Conservation (phyloP, 257 asterid species). For the Eustoma russellianum region DNA sequence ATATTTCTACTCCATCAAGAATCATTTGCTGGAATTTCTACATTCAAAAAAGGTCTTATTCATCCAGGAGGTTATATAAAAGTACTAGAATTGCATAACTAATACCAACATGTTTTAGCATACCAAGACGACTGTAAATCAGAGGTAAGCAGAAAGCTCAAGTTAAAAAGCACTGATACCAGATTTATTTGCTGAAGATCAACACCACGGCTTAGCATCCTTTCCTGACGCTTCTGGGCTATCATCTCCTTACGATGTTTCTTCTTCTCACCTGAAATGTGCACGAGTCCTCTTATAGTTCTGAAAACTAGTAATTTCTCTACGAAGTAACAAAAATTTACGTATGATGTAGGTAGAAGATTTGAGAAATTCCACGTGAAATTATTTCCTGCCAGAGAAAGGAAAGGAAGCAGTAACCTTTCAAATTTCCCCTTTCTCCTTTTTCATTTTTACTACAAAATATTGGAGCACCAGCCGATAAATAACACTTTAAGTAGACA, state of each 20-base stretch:
- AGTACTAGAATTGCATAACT: background rate
- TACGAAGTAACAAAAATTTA: background rate
- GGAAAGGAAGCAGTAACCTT: background rate
- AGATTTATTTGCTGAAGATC: conserved; percentile 78
- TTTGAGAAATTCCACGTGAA: background rate
- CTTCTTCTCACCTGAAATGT: conserved; percentile 74
- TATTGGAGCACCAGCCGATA: no score
- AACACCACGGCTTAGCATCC: conserved; percentile 78
- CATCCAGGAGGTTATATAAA: conserved; percentile 3
- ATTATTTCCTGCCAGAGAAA: background rate
- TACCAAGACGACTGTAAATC: no score
- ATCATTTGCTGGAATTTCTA: conserved; percentile 78
- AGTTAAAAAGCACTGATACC: conserved; percentile 19
- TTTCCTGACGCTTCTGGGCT: conserved; percentile 72
- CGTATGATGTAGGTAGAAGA: background rate
- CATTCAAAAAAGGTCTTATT: conserved; percentile 16
- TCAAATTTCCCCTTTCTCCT: no score
- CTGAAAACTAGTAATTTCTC: conserved; percentile 12
- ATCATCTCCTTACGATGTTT: conserved; percentile 73
- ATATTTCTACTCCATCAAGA: conserved; percentile 63
- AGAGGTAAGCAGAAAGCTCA: no score
- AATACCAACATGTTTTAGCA: background rate
- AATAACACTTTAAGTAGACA: no score
- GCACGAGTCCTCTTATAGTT: conserved; percentile 10
- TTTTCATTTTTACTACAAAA: no score